Evolutionary conservation across 2,329 filamentous ascomycete species (phyloP).

Genomic region (Escovopsis sp.): DNA sequence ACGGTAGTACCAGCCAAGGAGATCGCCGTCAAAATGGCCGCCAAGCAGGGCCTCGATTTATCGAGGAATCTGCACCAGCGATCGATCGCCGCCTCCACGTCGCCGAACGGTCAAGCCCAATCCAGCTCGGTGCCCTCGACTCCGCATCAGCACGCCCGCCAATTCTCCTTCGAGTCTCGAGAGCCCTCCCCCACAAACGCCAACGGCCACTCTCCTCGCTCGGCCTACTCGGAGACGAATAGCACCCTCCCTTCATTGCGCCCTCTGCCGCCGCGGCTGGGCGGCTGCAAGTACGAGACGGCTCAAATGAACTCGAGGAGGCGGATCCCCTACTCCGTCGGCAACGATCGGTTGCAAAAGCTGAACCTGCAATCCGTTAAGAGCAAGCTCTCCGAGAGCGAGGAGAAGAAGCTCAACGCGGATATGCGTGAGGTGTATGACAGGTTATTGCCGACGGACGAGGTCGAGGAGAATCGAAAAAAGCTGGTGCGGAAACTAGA

Average conservation of each 20-base stretch:
- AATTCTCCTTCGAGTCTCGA: constrained; percentile 65
- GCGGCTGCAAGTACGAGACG: constrained; percentile 78
- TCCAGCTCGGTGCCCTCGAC: constrained; percentile 90
- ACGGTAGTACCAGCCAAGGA: constrained; percentile 48
- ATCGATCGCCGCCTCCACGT: constrained; percentile 14
- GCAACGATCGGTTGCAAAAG: constrained; percentile 62
- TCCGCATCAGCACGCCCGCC: constrained; percentile 73
- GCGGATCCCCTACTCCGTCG: constrained; percentile 82
- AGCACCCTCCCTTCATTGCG: constrained; percentile 54
- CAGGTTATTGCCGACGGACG: constrained; percentile 64
- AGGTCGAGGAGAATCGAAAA: constrained; percentile 61
- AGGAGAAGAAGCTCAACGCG: constrained; percentile 59
- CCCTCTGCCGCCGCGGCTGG: constrained; percentile 42
- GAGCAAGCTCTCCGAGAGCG: constrained; percentile 52
- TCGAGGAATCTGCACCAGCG: constrained; percentile 17
- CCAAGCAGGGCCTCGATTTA: constrained; percentile 24
- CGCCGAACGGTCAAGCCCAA: constrained; percentile 29
- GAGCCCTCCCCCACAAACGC: constrained; percentile 66
- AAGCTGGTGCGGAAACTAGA: constrained; percentile 79
- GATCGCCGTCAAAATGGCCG: constrained; percentile 33
- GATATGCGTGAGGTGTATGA: constrained; percentile 81
- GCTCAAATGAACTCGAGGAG: constrained; percentile 66
- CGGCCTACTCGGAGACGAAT: constrained; percentile 79
- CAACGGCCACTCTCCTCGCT: constrained; percentile 73
- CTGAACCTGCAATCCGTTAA: constrained; percentile 59